Evolutionary conservation across 1,139 yeast genomes (phyloP).

Genomic region (Keqinozyma sinolaborantium): DNA sequence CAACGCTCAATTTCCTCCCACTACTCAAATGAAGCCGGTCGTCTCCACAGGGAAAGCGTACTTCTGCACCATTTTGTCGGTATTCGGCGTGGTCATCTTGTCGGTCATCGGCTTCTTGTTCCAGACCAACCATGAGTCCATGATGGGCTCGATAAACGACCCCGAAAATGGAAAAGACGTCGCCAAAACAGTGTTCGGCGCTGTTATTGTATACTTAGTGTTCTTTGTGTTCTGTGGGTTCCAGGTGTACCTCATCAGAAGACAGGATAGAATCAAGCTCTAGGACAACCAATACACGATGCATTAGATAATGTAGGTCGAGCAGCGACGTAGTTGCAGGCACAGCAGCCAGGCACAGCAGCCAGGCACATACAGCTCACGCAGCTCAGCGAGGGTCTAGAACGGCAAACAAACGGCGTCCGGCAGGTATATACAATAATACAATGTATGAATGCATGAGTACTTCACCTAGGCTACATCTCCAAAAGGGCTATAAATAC

Average conservation of each 20-base stretch:
- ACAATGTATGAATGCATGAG: no score
- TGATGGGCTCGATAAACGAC: slow-evolving; percentile 88
- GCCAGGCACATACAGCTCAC: no score
- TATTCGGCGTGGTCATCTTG: slow-evolving; percentile 85
- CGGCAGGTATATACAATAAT: no score
- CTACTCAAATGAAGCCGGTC: slow-evolving; percentile 27
- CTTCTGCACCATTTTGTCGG: slow-evolving; percentile 90
- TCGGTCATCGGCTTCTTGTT: slow-evolving; percentile 82
- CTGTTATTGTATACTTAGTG: slow-evolving; percentile 76
- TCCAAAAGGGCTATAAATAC: no score
- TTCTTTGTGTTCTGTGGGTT: slow-evolving; percentile 88
- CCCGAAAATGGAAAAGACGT: slow-evolving; percentile 94
- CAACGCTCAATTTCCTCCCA: slow-evolving; percentile 1
- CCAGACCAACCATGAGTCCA: slow-evolving; percentile 77
- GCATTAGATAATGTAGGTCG: no score
- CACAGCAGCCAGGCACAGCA: no score
- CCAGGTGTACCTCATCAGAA: slow-evolving; percentile 63
- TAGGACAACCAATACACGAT: no score
- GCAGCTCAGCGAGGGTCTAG: no score
- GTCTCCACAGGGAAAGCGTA: slow-evolving; percentile 75
- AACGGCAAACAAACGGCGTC: no score
- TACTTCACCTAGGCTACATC: no score
- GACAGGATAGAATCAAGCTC: slow-evolving; percentile 55
- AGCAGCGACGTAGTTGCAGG: no score
- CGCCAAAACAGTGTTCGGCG: slow-evolving; percentile 85